Conservation (phyloP, 192 early-diverging fungal genomes). For the Coemansia erecta region DNA sequence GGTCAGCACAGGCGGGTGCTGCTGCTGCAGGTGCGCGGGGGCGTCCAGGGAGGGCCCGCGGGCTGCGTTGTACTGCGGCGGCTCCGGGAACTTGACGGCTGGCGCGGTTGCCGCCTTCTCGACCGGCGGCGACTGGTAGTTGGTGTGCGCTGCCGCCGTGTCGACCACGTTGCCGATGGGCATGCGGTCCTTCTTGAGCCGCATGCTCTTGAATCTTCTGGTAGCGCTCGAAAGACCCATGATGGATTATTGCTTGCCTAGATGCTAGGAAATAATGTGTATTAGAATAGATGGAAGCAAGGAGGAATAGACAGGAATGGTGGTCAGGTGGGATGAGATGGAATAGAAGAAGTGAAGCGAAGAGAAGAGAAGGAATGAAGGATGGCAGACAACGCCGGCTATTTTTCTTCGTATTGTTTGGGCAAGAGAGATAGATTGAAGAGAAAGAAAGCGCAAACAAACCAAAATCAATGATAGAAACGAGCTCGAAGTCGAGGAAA, state of each 20-base stretch:
- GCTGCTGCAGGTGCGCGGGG: conserved; percentile 4
- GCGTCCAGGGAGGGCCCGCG: conserved; percentile 2
- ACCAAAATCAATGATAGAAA: too few relatives aligned
- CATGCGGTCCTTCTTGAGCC: conserved; percentile 22
- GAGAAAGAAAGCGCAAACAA: too few relatives aligned
- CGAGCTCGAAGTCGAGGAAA: too few relatives aligned
- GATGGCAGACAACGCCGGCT: not conserved
- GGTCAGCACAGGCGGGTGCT: conserved; percentile 14
- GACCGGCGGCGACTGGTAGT: not conserved
- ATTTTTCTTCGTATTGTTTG: too few relatives aligned
- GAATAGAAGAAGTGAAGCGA: not conserved
- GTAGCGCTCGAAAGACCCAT: conserved; percentile 28
- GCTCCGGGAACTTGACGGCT: not conserved
- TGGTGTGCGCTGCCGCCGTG: conserved; percentile 1
- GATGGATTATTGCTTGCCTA: not conserved
- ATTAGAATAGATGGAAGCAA: not conserved
- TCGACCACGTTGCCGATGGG: conserved; percentile 27
- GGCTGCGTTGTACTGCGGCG: not conserved
- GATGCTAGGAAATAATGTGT: not conserved
- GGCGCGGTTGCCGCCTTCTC: not conserved
- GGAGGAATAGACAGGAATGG: not conserved
- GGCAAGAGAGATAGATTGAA: too few relatives aligned
- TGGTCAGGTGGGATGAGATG: not conserved
- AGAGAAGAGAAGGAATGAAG: not conserved
- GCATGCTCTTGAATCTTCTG: conserved; percentile 25